phyloP scores from a whole-genome alignment of 768 basidiomycete genomes.

The Heimioporus sp. region DNA sequence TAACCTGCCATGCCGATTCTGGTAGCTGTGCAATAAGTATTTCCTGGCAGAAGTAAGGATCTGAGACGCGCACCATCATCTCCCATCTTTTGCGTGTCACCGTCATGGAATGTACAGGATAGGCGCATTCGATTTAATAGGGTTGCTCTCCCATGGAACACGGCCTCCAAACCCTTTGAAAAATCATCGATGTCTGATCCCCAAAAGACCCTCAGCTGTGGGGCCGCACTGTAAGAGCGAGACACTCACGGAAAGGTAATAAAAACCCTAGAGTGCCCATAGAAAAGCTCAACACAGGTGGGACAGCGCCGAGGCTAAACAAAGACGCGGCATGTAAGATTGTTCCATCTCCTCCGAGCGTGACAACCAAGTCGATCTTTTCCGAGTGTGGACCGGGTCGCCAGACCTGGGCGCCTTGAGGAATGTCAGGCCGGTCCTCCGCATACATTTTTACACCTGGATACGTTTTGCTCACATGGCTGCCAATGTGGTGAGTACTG shows the following conservation, averaged over 20 bases:
- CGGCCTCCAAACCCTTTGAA: slow-evolving; percentile 73
- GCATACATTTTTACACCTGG: slow-evolving; percentile 63
- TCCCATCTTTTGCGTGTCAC: slow-evolving; percentile 55
- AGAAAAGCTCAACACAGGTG: slow-evolving; percentile 69
- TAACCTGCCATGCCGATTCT: slow-evolving; percentile 82
- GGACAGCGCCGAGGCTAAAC: slow-evolving; percentile 88
- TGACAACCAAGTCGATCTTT: slow-evolving; percentile 83
- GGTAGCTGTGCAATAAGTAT: neutral
- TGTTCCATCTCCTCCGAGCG: slow-evolving; percentile 93
- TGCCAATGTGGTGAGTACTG: slow-evolving; percentile 22
- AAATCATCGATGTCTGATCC: slow-evolving; percentile 83
- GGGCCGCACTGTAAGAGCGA: neutral
- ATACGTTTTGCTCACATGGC: slow-evolving; percentile 57
- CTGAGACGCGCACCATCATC: slow-evolving; percentile 49
- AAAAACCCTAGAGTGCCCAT: slow-evolving; percentile 91
- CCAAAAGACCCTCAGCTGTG: slow-evolving; percentile 1
- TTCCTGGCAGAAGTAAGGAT: neutral
- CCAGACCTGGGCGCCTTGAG: slow-evolving; percentile 65
- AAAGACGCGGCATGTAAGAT: slow-evolving; percentile 91
- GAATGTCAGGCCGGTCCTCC: slow-evolving; percentile 65
- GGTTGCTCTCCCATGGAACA: slow-evolving; percentile 76
- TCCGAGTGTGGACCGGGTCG: slow-evolving; percentile 49
- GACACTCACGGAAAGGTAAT: slow-evolving; percentile 81
- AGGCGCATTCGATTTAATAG: slow-evolving; percentile 89
- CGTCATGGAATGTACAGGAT: slow-evolving; percentile 73